phyloP scores from a whole-genome alignment of 495 filamentous ascomycete genomes.

The Aspergillus hancockii region DNA sequence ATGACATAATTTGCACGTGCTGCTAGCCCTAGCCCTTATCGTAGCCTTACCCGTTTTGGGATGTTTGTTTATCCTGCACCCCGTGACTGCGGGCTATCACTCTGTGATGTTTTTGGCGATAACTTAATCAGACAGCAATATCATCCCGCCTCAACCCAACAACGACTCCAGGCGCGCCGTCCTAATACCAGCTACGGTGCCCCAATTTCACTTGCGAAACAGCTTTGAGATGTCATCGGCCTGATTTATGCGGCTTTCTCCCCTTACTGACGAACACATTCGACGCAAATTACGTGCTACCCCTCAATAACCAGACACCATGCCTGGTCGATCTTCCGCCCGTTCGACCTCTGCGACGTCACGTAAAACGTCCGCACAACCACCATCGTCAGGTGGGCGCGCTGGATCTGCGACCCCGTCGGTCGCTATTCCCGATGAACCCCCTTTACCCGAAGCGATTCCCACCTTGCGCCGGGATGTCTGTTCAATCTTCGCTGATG shows the following conservation, averaged over 20 bases:
- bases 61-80: slow-evolving; percentile 48
- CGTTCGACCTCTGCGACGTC: slow-evolving; percentile 56
- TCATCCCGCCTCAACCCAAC: slow-evolving; percentile 22
- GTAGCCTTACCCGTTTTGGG: slow-evolving; percentile 40
- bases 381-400: slow-evolving; percentile 57
- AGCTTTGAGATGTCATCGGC: slow-evolving; percentile 6
- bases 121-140: slow-evolving; percentile 16
- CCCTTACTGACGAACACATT: slow-evolving; percentile 26
- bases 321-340: slow-evolving; percentile 64
- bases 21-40: slow-evolving; percentile 39
- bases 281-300: slow-evolving; percentile 1
- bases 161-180: slow-evolving; percentile 21
- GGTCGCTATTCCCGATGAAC: slow-evolving; percentile 70
- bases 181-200: not conserved
- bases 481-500: slow-evolving; percentile 78
- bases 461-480: slow-evolving; percentile 74
- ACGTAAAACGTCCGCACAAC: slow-evolving; percentile 58
- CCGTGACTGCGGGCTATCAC: slow-evolving; percentile 22
- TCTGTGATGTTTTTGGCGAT: slow-evolving; percentile 16
- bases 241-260: slow-evolving; percentile 8
- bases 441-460: slow-evolving; percentile 50
- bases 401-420: slow-evolving; percentile 62
- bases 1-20: slow-evolving; percentile 1
- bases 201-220: not conserved
- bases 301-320: slow-evolving; percentile 33